phyloP scores from a whole-genome alignment of 306 rosid genomes.

The Potentilla sterilis region DNA sequence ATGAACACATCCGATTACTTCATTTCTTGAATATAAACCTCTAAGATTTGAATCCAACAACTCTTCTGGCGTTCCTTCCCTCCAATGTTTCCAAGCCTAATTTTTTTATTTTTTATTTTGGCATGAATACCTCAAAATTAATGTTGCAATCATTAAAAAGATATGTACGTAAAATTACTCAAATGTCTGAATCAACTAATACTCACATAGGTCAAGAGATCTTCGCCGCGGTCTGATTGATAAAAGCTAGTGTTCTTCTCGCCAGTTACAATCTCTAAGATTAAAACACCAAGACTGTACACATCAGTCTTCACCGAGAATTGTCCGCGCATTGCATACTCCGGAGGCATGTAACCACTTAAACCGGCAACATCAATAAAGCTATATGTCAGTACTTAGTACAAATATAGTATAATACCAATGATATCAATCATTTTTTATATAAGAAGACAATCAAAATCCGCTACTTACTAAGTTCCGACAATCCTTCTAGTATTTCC shows the following conservation, averaged over 20 bases:
- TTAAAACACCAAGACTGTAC: conserved; percentile 27
- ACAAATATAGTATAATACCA: background rate
- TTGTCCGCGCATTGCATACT: conserved; percentile 25
- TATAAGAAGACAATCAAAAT: background rate
- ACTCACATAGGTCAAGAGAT: conserved; percentile 33
- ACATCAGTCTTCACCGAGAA: conserved; percentile 27
- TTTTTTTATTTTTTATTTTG: no score
- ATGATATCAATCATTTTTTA: background rate
- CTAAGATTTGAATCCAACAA: conserved; percentile 22
- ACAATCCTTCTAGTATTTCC: conserved; percentile 18
- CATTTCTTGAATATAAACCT: conserved; percentile 22
- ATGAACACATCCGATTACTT: conserved; percentile 34
- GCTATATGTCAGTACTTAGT: background rate
- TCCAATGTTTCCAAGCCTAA: conserved; percentile 42
- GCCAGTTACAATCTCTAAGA: conserved; percentile 28
- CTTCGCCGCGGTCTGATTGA: conserved; percentile 10
- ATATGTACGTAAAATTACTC: background rate
- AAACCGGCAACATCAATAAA: background rate
- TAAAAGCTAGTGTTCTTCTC: conserved; percentile 23
- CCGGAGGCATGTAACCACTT: conserved; percentile 32
- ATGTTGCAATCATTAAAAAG: background rate
- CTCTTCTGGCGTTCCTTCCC: conserved; percentile 8
- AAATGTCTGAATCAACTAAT: background rate
- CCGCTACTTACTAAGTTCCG: conserved; percentile 18
- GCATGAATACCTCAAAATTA: background rate